Evolutionary conservation across 495 filamentous ascomycete species (phyloP).

Genomic region (Neurospora sp.): DNA sequence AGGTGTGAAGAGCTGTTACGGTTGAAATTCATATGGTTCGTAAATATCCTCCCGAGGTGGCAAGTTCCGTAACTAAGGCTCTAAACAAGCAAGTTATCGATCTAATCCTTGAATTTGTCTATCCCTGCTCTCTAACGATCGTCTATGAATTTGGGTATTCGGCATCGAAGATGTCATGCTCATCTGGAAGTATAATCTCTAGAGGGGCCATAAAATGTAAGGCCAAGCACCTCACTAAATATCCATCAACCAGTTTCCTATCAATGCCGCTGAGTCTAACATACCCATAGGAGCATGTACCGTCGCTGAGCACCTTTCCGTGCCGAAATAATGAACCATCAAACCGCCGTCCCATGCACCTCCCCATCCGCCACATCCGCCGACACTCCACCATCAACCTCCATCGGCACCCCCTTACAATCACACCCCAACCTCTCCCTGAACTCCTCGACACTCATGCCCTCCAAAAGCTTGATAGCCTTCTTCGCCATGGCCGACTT

Average conservation of each 20-base stretch:
- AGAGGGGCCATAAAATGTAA: not conserved
- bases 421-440: slow-evolving; percentile 49
- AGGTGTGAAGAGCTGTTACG: not conserved
- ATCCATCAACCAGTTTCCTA: not conserved
- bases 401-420: slow-evolving; percentile 32
- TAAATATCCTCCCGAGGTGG: not conserved
- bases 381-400: not conserved
- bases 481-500: slow-evolving; percentile 63
- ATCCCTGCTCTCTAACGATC: not conserved
- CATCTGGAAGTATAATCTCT: not conserved
- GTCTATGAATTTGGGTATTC: not conserved
- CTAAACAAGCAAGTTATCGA: not conserved
- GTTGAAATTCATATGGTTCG: not conserved
- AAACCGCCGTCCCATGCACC: slow-evolving; percentile 8
- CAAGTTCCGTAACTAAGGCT: not conserved
- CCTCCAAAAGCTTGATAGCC: slow-evolving; percentile 50
- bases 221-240: not conserved
- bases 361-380: not conserved
- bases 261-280: not conserved
- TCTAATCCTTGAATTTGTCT: not conserved
- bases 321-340: not conserved
- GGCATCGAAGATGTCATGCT: not conserved
- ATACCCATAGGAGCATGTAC: not conserved
- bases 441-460: slow-evolving; percentile 49
- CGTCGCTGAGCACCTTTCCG: not conserved